Evolutionary conservation across 176 grass and related monocot genomes (phyloP).

Genomic region (Miscanthus lutarioriparius): DNA sequence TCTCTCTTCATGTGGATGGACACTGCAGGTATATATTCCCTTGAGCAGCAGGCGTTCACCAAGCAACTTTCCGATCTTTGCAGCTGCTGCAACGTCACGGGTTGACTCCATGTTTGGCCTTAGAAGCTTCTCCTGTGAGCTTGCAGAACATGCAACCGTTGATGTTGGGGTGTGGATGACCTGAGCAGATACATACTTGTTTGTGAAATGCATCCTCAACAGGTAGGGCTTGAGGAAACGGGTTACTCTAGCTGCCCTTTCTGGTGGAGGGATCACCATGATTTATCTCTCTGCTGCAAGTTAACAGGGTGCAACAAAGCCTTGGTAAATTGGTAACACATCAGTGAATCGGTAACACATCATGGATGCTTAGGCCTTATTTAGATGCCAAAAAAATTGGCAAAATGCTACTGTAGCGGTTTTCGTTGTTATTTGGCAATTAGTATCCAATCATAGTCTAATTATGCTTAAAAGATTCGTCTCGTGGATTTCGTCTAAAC

Average conservation of each 20-base stretch:
- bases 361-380: not conserved
- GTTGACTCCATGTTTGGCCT: constrained; percentile 70
- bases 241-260: constrained; percentile 52
- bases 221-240: constrained; percentile 49
- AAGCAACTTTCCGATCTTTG: constrained; percentile 74
- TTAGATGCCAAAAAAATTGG: no score
- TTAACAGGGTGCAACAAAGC: not conserved
- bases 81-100: constrained; percentile 60
- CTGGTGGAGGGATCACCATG: constrained; percentile 80
- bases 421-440: no score
- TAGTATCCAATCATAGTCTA: no score
- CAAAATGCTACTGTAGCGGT: no score
- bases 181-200: constrained; percentile 67
- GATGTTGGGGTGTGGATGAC: constrained; percentile 72
- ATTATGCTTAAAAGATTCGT: no score
- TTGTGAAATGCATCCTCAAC: constrained; percentile 80
- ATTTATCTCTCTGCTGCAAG: not conserved
- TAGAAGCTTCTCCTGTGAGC: constrained; percentile 75
- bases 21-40: constrained; percentile 84
- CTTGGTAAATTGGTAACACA: not conserved
- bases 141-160: constrained; percentile 58
- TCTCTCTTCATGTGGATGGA: constrained; percentile 73
- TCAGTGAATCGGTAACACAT: not conserved
- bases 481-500: no score
- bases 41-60: constrained; percentile 72